phyloP scores from a whole-genome alignment of 768 basidiomycete species.

The Kondoa subrosea region DNA sequence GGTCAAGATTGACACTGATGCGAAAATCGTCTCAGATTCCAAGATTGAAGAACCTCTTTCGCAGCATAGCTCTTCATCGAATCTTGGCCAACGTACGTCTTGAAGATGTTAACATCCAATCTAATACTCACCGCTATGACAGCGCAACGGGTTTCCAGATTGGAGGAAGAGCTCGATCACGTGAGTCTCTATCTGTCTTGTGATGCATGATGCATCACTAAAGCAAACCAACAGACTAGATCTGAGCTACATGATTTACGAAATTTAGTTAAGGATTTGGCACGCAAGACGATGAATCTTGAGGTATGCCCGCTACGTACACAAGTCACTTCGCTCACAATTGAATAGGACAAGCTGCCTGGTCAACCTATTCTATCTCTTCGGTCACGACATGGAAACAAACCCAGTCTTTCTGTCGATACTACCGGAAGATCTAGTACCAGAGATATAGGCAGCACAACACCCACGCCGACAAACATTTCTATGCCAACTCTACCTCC shows the following conservation, averaged over 20 bases:
- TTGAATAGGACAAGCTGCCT: not conserved
- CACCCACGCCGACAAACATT: not conserved
- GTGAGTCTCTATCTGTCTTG: not conserved
- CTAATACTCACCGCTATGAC: too few species aligned
- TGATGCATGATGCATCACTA: not conserved
- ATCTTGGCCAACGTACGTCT: not conserved
- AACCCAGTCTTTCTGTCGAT: not conserved
- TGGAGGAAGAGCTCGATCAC: not conserved
- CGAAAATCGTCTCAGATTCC: not conserved
- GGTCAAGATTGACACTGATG: not conserved
- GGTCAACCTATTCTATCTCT: not conserved
- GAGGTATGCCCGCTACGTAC: not conserved
- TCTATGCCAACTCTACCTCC: not conserved
- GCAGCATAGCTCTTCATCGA: not conserved
- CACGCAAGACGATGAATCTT: not conserved
- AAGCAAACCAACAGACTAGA: not conserved
- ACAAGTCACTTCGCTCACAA: not conserved
- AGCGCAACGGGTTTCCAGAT: not conserved
- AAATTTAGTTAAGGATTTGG: not conserved
- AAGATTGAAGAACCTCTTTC: not conserved
- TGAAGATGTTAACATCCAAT: not conserved
- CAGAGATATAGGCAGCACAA: not conserved
- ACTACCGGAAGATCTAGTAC: too few species aligned
- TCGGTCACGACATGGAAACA: not conserved
- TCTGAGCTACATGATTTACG: not conserved